phyloP scores from a whole-genome alignment of 768 basidiomycete species.

The Macrolepiota albuminosa region DNA sequence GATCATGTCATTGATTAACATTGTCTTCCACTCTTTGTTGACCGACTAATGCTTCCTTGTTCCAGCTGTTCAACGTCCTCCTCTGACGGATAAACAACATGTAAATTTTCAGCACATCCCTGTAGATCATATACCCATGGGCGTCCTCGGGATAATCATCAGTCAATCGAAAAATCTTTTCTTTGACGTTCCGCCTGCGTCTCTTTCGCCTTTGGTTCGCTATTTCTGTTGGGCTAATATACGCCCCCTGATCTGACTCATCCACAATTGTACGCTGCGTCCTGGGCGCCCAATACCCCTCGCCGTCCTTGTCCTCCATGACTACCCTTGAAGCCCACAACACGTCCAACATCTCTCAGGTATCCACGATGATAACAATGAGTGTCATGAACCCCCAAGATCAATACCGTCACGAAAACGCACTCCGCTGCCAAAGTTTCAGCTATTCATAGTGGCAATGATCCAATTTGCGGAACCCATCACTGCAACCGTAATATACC shows the following conservation, averaged over 20 bases:
- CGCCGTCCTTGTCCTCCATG: neutral
- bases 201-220: neutral
- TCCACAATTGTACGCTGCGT: neutral
- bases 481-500: constrained; percentile 35
- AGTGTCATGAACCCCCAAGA: neutral
- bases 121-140: neutral
- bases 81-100: neutral
- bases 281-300: too few relatives aligned
- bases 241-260: neutral
- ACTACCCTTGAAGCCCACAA: neutral
- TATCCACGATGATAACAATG: neutral
- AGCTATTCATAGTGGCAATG: constrained; percentile 30
- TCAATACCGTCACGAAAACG: constrained; percentile 7
- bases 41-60: neutral
- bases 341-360: neutral
- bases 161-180: neutral
- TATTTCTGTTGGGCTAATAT: neutral
- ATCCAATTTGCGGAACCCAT: constrained; percentile 31
- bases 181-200: neutral
- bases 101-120: neutral
- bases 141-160: neutral
- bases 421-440: constrained; percentile 32
- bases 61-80: neutral
- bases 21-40: neutral
- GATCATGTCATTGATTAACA: neutral